A percentile compares a stretch with the other conserved stretches of the same genome.
These are phyloP conservation scores for Musa acuminata DNA, from an alignment of 176 grass and related monocot genomes.

Conservation along the genomic window DNA sequence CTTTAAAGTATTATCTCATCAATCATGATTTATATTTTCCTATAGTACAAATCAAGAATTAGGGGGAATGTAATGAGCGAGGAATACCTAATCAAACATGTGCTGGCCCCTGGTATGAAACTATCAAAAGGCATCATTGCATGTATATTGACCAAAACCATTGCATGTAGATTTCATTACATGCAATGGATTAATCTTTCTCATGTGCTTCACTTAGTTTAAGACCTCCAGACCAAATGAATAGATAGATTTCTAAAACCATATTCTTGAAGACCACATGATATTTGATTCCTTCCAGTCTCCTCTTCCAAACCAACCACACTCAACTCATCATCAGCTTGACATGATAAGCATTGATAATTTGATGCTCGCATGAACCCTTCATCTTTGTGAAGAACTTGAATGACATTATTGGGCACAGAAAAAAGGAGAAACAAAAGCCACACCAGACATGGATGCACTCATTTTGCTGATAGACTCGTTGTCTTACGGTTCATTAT, in stretches of 20 bases:
- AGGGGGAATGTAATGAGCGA: not conserved
- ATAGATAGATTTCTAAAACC: too few species aligned
- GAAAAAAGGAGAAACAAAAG: too few species aligned
- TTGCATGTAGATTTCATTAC: not conserved
- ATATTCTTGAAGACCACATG: not conserved
- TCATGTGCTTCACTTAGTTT: constrained; percentile 7
- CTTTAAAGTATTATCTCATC: not conserved
- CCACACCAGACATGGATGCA: too few species aligned
- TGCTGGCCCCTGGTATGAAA: not conserved
- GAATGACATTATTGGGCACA: not conserved
- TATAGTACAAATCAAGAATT: not conserved
- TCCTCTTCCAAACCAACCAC: constrained; percentile 6
- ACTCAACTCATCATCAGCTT: not conserved
- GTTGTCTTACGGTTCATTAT: too few species aligned
- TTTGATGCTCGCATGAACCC: not conserved
- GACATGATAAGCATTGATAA: not conserved
- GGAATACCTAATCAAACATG: not conserved
- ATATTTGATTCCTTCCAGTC: not conserved
- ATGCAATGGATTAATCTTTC: not conserved
- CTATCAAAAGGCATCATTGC: not conserved
- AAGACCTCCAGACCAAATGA: not conserved
- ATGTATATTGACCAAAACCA: not conserved
- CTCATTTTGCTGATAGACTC: too few species aligned
- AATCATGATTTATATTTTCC: not conserved
- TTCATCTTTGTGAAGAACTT: not conserved